Evolutionary conservation across 169 alveolate genomes (phyloP).

Genomic region (Theileria luwenshuni): DNA sequence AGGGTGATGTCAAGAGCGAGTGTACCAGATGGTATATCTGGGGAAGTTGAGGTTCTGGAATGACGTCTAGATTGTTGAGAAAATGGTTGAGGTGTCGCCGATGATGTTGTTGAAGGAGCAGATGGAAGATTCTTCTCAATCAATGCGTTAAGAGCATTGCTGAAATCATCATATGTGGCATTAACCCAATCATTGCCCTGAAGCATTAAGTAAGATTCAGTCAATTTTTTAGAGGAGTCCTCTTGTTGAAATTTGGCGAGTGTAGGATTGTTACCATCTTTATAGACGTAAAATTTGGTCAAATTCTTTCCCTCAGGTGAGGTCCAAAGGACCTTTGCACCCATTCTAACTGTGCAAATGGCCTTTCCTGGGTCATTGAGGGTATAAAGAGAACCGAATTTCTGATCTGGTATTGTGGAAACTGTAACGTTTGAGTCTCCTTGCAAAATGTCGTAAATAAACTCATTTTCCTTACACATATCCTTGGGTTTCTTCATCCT

Average conservation of each 20-base stretch:
- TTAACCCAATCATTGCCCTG: too few species aligned
- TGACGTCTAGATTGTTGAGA: too few species aligned
- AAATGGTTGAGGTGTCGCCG: too few species aligned
- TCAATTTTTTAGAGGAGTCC: neutral
- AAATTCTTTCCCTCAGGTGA: slow-evolving; percentile 4
- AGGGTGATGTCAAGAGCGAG: too few species aligned
- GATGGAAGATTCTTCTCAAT: neutral
- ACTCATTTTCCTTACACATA: neutral
- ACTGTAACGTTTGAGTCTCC: neutral
- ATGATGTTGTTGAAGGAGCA: neutral
- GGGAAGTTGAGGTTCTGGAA: too few species aligned
- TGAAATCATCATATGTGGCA: too few species aligned
- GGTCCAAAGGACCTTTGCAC: neutral
- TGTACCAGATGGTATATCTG: too few species aligned
- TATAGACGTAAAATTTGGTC: neutral
- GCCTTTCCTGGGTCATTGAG: neutral
- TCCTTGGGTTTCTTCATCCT: neutral
- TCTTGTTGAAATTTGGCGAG: slow-evolving; percentile 9
- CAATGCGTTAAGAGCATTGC: too few species aligned
- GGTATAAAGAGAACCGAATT: neutral
- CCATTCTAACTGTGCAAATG: neutral
- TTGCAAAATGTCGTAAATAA: slow-evolving; percentile 1
- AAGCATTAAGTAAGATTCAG: too few species aligned
- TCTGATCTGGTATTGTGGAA: neutral
- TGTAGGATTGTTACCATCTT: neutral